Evolutionary conservation across 768 basidiomycete genomes (phyloP).

Genomic region (Pisolithus marmoratus): DNA sequence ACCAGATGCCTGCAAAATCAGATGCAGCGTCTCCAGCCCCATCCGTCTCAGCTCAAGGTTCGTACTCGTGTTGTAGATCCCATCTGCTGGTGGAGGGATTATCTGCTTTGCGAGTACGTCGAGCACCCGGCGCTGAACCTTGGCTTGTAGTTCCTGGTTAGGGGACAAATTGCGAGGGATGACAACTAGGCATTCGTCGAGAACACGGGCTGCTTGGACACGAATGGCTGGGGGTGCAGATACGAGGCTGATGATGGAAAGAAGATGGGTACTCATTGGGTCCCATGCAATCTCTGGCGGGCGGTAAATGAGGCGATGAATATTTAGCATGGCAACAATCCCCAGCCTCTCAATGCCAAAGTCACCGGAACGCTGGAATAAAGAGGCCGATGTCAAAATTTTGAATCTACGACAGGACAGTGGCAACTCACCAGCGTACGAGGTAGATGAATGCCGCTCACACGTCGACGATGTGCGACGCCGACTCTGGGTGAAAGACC

Average conservation of each 20-base stretch:
- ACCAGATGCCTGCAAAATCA: slow-evolving; percentile 86
- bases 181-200: slow-evolving; percentile 77
- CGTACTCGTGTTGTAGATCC: slow-evolving; percentile 39
- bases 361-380: slow-evolving; percentile 74
- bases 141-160: slow-evolving; percentile 55
- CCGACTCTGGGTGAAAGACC: slow-evolving; percentile 37
- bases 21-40: slow-evolving; percentile 85
- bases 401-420: neutral
- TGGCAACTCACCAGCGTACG: slow-evolving; percentile 58
- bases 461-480: slow-evolving; percentile 55
- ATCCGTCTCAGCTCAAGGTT: slow-evolving; percentile 78
- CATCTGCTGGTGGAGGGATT: slow-evolving; percentile 33
- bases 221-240: slow-evolving; percentile 74
- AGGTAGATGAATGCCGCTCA: slow-evolving; percentile 86
- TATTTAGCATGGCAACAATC: slow-evolving; percentile 73
- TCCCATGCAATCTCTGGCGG: slow-evolving; percentile 83
- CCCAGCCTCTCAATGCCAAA: slow-evolving; percentile 91
- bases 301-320: slow-evolving; percentile 82
- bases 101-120: slow-evolving; percentile 81
- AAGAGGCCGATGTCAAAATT: neutral
- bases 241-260: slow-evolving; percentile 66
- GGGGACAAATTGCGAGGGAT: slow-evolving; percentile 68
- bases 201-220: slow-evolving; percentile 79
- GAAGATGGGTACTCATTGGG: slow-evolving; percentile 70
- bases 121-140: slow-evolving; percentile 80